Conservation (phyloP, 495 filamentous ascomycete species). For the Cenococcum geophilum region DNA sequence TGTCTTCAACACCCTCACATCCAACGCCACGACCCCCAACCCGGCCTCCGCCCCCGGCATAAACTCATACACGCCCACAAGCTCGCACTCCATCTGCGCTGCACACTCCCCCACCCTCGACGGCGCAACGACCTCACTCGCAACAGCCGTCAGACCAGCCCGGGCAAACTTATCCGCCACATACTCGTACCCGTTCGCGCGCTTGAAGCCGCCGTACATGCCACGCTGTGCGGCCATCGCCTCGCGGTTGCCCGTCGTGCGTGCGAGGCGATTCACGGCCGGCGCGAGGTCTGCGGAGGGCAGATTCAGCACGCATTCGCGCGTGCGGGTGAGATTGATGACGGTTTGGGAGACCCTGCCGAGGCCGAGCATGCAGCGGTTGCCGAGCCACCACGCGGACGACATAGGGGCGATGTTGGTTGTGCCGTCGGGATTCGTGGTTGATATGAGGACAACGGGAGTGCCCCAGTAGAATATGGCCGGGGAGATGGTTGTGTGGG, state of each 20-base stretch:
- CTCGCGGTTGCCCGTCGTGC: conserved; percentile 38
- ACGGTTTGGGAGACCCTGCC: conserved; percentile 40
- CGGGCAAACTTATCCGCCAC: conserved; percentile 43
- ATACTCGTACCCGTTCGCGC: conserved; percentile 33
- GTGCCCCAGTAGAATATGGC: conserved; percentile 47
- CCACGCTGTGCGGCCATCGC: conserved; percentile 18
- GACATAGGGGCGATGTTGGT: conserved; percentile 44
- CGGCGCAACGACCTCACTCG: conserved; percentile 30
- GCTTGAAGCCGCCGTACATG: conserved; percentile 18
- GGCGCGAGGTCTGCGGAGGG: conserved; percentile 39
- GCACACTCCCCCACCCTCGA: conserved; percentile 40
- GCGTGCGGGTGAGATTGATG: conserved; percentile 42
- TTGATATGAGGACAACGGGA: conserved; percentile 42
- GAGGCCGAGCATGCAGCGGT: conserved; percentile 45
- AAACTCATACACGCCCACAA: conserved; percentile 35
- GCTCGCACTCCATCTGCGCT: conserved; percentile 40
- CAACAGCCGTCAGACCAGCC: conserved; percentile 35
- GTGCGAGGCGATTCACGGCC: conserved; percentile 39
- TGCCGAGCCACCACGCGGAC: conserved; percentile 46
- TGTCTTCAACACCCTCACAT: conserved; percentile 21
- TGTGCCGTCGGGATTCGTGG: conserved; percentile 42
- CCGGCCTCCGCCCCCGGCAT: conserved; percentile 33
- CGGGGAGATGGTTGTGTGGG: conserved; percentile 40
- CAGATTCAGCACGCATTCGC: conserved; percentile 45
- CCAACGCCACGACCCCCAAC: conserved; percentile 24